These are phyloP conservation scores for Exobasidium cylindrosporum DNA, from an alignment of 1,284 basidiomycete species.

Conservation along the genomic window DNA sequence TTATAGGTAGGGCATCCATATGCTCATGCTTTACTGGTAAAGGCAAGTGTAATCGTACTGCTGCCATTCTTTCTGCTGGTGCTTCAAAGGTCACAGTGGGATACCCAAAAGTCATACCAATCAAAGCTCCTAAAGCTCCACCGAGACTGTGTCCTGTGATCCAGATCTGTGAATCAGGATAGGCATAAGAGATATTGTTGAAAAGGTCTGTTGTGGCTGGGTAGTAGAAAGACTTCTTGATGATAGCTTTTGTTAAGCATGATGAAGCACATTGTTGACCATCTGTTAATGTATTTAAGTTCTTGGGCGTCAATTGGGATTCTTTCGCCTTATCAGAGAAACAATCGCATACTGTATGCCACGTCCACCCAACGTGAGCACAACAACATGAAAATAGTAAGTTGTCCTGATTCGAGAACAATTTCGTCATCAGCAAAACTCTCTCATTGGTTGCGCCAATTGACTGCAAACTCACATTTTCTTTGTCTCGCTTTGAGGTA, in stretches of 20 bases:
- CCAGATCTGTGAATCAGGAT: slow-evolving; percentile 90
- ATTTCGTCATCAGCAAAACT: background rate
- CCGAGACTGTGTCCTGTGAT: slow-evolving; percentile 86
- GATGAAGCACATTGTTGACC: slow-evolving; percentile 68
- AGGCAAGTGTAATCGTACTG: slow-evolving; percentile 82
- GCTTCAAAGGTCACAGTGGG: slow-evolving; percentile 87
- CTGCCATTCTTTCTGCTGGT: slow-evolving; percentile 83
- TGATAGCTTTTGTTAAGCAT: slow-evolving; percentile 76
- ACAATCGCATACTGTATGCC: slow-evolving; percentile 92
- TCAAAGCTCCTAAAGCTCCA: slow-evolving; percentile 77
- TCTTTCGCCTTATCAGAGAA: slow-evolving; percentile 57
- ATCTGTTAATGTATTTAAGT: slow-evolving; percentile 8
- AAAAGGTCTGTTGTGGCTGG: slow-evolving; percentile 71
- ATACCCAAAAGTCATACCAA: slow-evolving; percentile 86
- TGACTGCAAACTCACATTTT: slow-evolving; percentile 64
- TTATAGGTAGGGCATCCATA: slow-evolving; percentile 53
- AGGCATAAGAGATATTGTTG: slow-evolving; percentile 74
- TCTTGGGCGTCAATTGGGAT: background rate
- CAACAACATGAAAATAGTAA: slow-evolving; percentile 98
- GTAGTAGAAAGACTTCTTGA: slow-evolving; percentile 85
- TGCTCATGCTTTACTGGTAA: slow-evolving; percentile 56
- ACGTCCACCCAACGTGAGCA: slow-evolving; percentile 87
- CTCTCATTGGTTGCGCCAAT: background rate
- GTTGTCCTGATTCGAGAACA: slow-evolving; percentile 64
- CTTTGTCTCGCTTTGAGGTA: slow-evolving; percentile 84